A percentile compares a stretch with the other conserved stretches of the same genome.
Evolutionary conservation across 495 filamentous ascomycete genomes (phyloP).

Genomic region (Friedmanniomyces simplex): DNA sequence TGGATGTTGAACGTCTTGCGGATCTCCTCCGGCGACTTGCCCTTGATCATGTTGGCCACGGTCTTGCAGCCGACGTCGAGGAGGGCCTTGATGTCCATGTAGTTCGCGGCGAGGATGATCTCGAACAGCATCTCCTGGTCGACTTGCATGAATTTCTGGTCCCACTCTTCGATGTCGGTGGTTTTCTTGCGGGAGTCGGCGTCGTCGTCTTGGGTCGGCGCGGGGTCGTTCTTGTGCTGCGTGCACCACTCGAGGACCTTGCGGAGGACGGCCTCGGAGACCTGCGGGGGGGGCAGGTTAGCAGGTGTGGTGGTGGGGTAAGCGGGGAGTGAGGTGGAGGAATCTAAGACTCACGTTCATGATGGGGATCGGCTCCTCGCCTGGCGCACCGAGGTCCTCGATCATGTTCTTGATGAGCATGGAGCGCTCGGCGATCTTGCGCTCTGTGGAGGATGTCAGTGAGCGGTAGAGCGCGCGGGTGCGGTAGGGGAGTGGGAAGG

Average conservation of each 20-base stretch:
- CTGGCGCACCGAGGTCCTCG: slow-evolving; percentile 68
- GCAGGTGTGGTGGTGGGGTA: slow-evolving; percentile 9
- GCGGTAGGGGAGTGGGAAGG: background rate
- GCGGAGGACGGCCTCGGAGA: slow-evolving; percentile 83
- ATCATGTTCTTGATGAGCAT: slow-evolving; percentile 97
- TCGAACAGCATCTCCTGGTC: slow-evolving; percentile 99
- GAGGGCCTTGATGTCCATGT: slow-evolving; percentile 71
- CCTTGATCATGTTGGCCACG: slow-evolving; percentile 81
- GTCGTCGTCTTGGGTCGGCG: slow-evolving; percentile 67
- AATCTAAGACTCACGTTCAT: slow-evolving; percentile 70
- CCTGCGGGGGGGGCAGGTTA: slow-evolving; percentile 38
- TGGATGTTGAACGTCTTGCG: slow-evolving; percentile 77
- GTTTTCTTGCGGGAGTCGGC: slow-evolving; percentile 94
- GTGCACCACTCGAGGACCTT: slow-evolving; percentile 98
- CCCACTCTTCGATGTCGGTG: slow-evolving; percentile 98
- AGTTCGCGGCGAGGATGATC: slow-evolving; percentile 85
- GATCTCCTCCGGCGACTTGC: slow-evolving; percentile 72
- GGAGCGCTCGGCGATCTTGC: slow-evolving; percentile 78
- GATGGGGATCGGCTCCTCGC: slow-evolving; percentile 62
- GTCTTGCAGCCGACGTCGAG: slow-evolving; percentile 79
- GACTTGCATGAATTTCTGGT: slow-evolving; percentile 99
- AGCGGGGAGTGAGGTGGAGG: slow-evolving; percentile 3
- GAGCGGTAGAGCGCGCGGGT: background rate
- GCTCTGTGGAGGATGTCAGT: slow-evolving; percentile 43
- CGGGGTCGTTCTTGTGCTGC: slow-evolving; percentile 83